Percentiles rank a stretch among this genome's conserved stretches.
Evolutionary conservation across 1,284 basidiomycete genomes (phyloP).

Genomic region (Boletus sp.): DNA sequence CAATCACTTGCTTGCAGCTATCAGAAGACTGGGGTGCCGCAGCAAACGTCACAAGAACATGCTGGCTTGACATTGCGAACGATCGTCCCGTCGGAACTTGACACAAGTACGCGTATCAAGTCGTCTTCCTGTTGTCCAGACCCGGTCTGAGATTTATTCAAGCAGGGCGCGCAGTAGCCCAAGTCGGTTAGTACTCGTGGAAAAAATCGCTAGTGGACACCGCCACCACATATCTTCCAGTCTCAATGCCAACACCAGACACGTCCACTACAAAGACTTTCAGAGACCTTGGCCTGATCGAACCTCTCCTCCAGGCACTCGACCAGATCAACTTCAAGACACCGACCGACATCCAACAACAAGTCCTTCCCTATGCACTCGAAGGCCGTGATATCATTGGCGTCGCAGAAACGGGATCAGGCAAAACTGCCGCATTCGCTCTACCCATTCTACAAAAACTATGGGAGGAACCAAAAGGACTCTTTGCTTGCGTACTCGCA

Average conservation of each 20-base stretch:
- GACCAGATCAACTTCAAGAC: constrained; percentile 78
- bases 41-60: constrained; percentile 63
- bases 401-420: constrained; percentile 94
- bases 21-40: constrained; percentile 62
- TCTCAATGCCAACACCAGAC: constrained; percentile 46
- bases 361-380: constrained; percentile 88
- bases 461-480: constrained; percentile 93
- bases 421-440: constrained; percentile 97
- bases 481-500: constrained; percentile 92
- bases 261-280: constrained; percentile 55
- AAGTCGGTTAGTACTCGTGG: constrained; percentile 19
- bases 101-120: not conserved
- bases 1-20: constrained; percentile 67
- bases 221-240: not conserved
- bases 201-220: constrained; percentile 8
- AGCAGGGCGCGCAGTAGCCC: too few relatives aligned
- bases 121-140: too few relatives aligned
- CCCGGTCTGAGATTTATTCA: too few relatives aligned
- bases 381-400: constrained; percentile 95
- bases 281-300: constrained; percentile 80
- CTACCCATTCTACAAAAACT: constrained; percentile 94
- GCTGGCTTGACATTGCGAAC: constrained; percentile 30
- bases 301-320: constrained; percentile 86
- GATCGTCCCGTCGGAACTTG: constrained; percentile 2
- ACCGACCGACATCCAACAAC: constrained; percentile 90